phyloP scores from a whole-genome alignment of 345 rosid species.

The Arabidopsis arenosa region DNA sequence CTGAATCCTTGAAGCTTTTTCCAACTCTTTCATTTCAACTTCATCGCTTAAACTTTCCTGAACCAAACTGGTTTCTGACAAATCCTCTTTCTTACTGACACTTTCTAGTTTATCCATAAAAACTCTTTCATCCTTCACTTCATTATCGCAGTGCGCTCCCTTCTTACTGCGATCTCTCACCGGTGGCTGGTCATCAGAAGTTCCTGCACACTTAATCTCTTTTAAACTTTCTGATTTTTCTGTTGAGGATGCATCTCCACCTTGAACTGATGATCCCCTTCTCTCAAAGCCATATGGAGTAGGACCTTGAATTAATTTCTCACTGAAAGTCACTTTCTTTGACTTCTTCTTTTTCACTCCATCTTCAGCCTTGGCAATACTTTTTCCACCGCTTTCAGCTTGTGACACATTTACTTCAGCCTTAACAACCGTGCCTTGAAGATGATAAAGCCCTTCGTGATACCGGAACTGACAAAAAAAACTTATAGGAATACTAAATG shows the following conservation, averaged over 20 bases:
- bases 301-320: background rate
- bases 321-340: background rate
- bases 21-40: too few species aligned
- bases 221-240: background rate
- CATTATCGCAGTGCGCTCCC: too few species aligned
- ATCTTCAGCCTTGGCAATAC: background rate
- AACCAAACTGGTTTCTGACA: too few species aligned
- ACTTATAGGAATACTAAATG: too few species aligned
- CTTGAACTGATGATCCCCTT: background rate
- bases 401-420: background rate
- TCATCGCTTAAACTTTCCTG: too few species aligned
- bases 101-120: too few species aligned
- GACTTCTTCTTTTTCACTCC: background rate
- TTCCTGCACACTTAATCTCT: background rate
- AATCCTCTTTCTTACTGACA: too few species aligned
- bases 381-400: too few species aligned
- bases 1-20: too few species aligned
- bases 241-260: background rate
- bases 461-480: too few species aligned
- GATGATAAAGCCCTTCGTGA: background rate
- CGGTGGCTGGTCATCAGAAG: background rate
- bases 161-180: too few species aligned
- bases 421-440: background rate
- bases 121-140: too few species aligned
- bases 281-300: background rate